Evolutionary conservation across 129 eudicot genomes (phyloP).

Genomic region (Lactuca sativa): DNA sequence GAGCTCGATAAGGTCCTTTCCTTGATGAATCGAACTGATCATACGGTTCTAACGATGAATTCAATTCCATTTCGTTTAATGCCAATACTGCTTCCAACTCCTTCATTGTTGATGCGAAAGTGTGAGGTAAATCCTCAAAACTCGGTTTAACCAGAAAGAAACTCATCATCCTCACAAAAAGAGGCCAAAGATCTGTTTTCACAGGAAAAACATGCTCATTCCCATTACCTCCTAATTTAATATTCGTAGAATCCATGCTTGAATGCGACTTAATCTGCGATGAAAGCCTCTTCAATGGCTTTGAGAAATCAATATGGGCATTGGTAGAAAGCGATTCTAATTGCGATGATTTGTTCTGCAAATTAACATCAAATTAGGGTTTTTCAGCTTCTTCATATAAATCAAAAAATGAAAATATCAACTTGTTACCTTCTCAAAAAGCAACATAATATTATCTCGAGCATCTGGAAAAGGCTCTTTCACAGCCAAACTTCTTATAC

Average conservation of each 20-base stretch:
- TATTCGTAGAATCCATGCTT: constrained; percentile 37
- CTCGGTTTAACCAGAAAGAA: constrained; percentile 67
- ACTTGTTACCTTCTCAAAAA: constrained; percentile 76
- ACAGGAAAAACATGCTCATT: constrained; percentile 18
- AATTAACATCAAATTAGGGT: neutral
- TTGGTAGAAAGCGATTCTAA: constrained; percentile 52
- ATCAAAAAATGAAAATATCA: neutral
- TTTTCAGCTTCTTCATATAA: too few relatives aligned
- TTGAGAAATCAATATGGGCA: constrained; percentile 55
- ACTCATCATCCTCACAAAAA: constrained; percentile 74
- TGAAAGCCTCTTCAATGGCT: constrained; percentile 59
- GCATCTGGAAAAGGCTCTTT: constrained; percentile 98
- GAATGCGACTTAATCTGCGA: constrained; percentile 33
- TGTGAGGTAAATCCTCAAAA: constrained; percentile 64
- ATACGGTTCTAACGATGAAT: constrained; percentile 57
- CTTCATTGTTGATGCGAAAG: constrained; percentile 59
- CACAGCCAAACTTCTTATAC: constrained; percentile 84
- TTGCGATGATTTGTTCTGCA: constrained; percentile 78
- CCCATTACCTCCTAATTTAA: constrained; percentile 31
- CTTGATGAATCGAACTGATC: constrained; percentile 56
- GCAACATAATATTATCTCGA: constrained; percentile 71
- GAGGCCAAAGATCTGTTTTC: constrained; percentile 67
- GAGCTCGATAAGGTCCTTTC: constrained; percentile 84
- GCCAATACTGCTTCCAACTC: constrained; percentile 58
- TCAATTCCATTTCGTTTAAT: constrained; percentile 46